Base-by-base conservation (phyloP, 495 filamentous ascomycete genomes). In the Aspergillus diversus region DNA sequence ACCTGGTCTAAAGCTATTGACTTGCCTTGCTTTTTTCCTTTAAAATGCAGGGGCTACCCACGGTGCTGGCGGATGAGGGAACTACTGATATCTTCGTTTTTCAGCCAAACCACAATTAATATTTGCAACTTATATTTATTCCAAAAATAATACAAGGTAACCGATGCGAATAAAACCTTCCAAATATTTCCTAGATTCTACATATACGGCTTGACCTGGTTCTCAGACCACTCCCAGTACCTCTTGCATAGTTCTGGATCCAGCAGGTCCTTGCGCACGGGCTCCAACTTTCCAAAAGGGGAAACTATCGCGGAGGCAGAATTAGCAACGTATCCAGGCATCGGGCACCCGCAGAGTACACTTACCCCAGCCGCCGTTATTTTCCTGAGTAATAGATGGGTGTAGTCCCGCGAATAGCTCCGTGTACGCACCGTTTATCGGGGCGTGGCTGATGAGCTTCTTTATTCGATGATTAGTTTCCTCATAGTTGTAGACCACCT, bases 331-430 rank as follows among this genome's bases (percentile, higher is more conserved):
- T 13, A 49, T 39, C 12, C 6, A 39, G 12, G 35, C n/a, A n/a
- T n/a, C n/a, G n/a, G n/a, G n/a, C n/a, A n/a, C n/a, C n/a, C n/a
- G n/a, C n/a, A n/a, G n/a, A n/a, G n/a, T n/a, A n/a, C n/a, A n/a
- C 46, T 49, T 49, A 49, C 46, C 46, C 46, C 46, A 49, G 13
- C 46, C 46, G 13, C 46, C 46, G 5, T 49, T 49, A 17, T 15
- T 16, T 5, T 49, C 46, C 5, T 49, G 46, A n/a, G 46, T 49
- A 16, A 49, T 49, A 16, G 46, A 49, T 7, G 13, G 7, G 5
- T 49, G 46, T 1, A 49, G n/a, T 2, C 46, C 46, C 16, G 46
- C 46, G 7, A 49, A 49, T 49, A 49, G 16, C 17, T 49, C 46
- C 1, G 46, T 49, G 46, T 49, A 49, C 17, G 46, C 46, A 13